Conservation (phyloP, 2,329 filamentous ascomycete species). For the Gnomoniopsis sp. region DNA sequence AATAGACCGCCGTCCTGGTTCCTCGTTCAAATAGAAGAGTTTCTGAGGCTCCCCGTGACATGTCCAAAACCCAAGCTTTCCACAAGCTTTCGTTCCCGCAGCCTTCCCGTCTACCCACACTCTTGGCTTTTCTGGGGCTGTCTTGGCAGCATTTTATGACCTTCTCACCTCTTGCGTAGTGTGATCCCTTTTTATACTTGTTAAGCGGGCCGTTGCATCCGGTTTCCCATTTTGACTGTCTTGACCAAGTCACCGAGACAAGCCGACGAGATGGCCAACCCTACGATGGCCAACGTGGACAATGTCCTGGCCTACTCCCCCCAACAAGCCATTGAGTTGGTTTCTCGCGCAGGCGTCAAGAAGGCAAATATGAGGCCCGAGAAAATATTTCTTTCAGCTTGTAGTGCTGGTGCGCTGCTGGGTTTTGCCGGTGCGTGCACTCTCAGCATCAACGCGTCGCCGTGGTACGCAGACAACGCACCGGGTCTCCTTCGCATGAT, state of each 20-base stretch:
- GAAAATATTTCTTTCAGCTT: constrained; percentile 48
- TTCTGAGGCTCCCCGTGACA: not conserved
- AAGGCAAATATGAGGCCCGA: constrained; percentile 51
- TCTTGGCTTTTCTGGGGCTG: not conserved
- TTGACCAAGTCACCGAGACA: not conserved
- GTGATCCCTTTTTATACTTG: not conserved
- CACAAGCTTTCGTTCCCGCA: not conserved
- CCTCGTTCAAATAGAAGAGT: not conserved
- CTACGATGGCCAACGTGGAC: constrained; percentile 7
- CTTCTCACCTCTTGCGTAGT: not conserved
- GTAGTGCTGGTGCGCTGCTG: constrained; percentile 49
- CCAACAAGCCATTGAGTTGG: constrained; percentile 46
- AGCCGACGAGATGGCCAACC: not conserved
- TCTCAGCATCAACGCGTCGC: constrained; percentile 41
- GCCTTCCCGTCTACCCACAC: not conserved
- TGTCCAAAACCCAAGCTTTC: not conserved
- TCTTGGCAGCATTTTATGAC: not conserved
- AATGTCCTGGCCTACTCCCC: constrained; percentile 38
- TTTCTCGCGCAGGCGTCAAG: constrained; percentile 44
- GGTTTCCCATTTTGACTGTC: not conserved
- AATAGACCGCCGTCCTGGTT: no score
- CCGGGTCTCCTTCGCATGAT: constrained; percentile 44
- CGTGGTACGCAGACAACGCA: constrained; percentile 47
- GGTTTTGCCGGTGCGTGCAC: constrained; percentile 47
- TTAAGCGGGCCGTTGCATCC: not conserved